A percentile compares a stretch with the other conserved stretches of the same genome.
These are phyloP conservation scores for Vitis labrusca DNA, from an alignment of 164 flowering plant species.

Conservation along the genomic window DNA sequence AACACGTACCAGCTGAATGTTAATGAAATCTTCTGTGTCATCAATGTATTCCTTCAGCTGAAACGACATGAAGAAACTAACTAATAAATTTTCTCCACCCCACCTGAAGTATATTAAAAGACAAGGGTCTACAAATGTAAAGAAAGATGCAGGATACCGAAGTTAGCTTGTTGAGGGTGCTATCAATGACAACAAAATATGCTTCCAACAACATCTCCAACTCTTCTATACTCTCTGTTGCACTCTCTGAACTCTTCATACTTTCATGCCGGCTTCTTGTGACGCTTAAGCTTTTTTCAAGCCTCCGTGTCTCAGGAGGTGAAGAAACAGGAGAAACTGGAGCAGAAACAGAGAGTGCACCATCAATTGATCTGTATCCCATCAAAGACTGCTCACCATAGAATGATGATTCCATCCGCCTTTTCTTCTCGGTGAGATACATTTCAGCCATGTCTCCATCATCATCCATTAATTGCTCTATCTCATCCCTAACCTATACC, in stretches of 20 bases:
- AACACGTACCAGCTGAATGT: conserved; percentile 79
- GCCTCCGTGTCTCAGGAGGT: conserved; percentile 66
- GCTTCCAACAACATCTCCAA: conserved; percentile 95
- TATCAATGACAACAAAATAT: conserved; percentile 84
- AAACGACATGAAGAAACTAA: conserved; percentile 17
- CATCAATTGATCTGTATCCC: conserved; percentile 62
- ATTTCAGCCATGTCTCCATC: conserved; percentile 89
- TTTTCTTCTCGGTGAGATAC: conserved; percentile 81
- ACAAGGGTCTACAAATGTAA: neutral
- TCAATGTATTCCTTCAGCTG: conserved; percentile 92
- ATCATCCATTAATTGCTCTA: conserved; percentile 84
- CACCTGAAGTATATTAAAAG: neutral
- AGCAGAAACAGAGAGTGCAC: conserved; percentile 69
- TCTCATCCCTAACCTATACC: conserved; percentile 73
- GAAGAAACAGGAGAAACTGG: conserved; percentile 97
- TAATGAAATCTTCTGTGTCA: conserved; percentile 80
- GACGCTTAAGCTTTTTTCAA: conserved; percentile 79
- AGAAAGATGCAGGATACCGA: conserved; percentile 52
- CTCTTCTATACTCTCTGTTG: conserved; percentile 69
- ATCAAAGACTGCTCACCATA: conserved; percentile 78
- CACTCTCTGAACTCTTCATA: conserved; percentile 67
- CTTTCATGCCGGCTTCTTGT: conserved; percentile 88
- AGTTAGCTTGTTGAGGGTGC: conserved; percentile 88
- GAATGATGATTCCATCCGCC: conserved; percentile 59
- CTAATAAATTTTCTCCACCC: conserved; percentile 1